Base-by-base conservation (phyloP, 2,329 filamentous ascomycete genomes). In the Ascochyta fabae region DNA sequence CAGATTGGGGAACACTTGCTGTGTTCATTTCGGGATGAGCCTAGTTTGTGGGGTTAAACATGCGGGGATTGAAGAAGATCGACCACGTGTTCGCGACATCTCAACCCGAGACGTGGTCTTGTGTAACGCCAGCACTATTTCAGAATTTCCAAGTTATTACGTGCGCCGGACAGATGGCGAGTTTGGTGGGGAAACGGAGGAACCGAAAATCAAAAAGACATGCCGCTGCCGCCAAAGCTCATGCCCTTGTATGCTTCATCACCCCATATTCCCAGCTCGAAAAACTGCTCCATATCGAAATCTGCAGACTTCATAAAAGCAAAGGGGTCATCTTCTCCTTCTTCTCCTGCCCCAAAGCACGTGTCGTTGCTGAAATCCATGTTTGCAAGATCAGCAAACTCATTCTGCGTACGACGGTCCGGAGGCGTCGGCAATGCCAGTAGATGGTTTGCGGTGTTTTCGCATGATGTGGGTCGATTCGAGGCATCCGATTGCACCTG, bases 201-300 rank as follows among this genome's bases (percentile, higher is more conserved):
- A 5, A 15, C 23, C 23, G 50, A 22, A 47, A 48, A 10, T 23
- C 27, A 53, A 24, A 53, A 54, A 15, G 31, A 27, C 47, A 36
- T 48, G 13, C 45, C n/a, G 10, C 58, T 50, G n/a, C 59, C 60
- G 9, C 67, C 69, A 50, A 69, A 72, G 0, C 65, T 63, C 67
- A 74, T 67, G n/a, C 58, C 60, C 24, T 60, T 44, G 44, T 73
- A 73, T 16, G 36, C 58, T 4, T 68, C 64, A 23, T 67, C 66
- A 1, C 70, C 65, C 68, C 69, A 75, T 5, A 73, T 67, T 3
- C 70, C 68, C 46, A 66, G 63, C 23, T 74, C 70, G n/a, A 74
- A 66, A 31, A 75, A 69, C 15, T 64, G 63, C 31, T 71, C 70
- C 64, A 74, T 69, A 34, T 75, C 71, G 41, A 75, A 70, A 41